Percentiles rank a stretch among this genome's conserved stretches.
phyloP scores from a whole-genome alignment of 2,329 filamentous ascomycete species.

The Pyrenochaeta sp. region DNA sequence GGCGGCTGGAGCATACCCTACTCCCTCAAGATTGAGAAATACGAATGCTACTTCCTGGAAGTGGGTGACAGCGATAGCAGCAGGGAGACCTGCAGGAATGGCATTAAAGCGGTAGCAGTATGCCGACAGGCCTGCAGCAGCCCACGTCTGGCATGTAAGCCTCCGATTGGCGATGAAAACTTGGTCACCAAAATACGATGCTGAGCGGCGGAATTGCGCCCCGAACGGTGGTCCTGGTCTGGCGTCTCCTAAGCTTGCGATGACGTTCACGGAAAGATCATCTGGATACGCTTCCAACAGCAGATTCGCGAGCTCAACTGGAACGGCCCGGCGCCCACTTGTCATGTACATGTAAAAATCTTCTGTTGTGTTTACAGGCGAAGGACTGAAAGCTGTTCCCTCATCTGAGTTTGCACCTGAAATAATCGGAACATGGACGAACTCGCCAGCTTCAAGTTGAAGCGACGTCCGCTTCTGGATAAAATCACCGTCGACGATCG shows the following conservation, averaged over 20 bases:
- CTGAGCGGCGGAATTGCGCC: constrained; percentile 61
- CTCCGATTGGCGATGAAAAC: constrained; percentile 66
- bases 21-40: constrained; percentile 55
- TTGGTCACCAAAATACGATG: constrained; percentile 63
- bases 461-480: constrained; percentile 61
- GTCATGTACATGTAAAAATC: constrained; percentile 59
- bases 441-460: constrained; percentile 65
- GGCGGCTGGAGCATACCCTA: constrained; percentile 51
- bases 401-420: constrained; percentile 73
- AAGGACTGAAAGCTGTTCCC: constrained; percentile 64
- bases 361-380: constrained; percentile 63
- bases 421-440: constrained; percentile 71
- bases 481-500: constrained; percentile 65
- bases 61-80: constrained; percentile 59
- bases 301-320: constrained; percentile 28
- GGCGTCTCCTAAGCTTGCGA: constrained; percentile 31
- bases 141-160: constrained; percentile 62
- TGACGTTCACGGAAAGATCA: constrained; percentile 34
- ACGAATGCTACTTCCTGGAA: constrained; percentile 62
- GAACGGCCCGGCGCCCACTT: constrained; percentile 32
- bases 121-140: constrained; percentile 57
- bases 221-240: constrained; percentile 32
- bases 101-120: constrained; percentile 73
- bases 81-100: constrained; percentile 55
- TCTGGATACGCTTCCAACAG: constrained; percentile 42